Evolutionary conservation across 495 filamentous ascomycete species (phyloP), one percentile per base, ranked within the genome.

Genomic region (Penicillium nucicola): DNA sequence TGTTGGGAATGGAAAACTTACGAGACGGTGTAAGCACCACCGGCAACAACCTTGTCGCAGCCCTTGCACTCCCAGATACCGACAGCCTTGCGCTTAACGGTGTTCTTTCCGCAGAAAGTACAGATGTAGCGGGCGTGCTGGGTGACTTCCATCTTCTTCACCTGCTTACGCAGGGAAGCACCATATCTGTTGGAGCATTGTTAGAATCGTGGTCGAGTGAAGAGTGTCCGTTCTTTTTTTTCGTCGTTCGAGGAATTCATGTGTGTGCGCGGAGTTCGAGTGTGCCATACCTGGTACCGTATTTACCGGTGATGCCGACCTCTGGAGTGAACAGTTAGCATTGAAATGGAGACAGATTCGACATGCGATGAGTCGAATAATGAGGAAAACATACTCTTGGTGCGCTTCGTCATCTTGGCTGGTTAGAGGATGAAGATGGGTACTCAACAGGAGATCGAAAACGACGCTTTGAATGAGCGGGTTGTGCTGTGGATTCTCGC

Each of bases 61-160:
- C 85, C 80, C 77, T 82, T 87, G 85, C 93, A 98, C 73, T 84
- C 80, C 93, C 93, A 97, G 82, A 97, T 97, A 64, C 93, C 95
- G 61, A 95, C 89, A 45, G 90, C 83, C 58, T 89, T 77, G 57
- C 93, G 84, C 83, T 93, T 93, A 61, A 98, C 93, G 53, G 85
- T 87, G 76, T 81, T 85, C 83, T 96, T 96, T 60, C 91, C 92
- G 84, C 92, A 96, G 84, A 95, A 93, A 43, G 90, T 92, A 82
- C 74, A 77, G 65, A 75, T 53, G 82, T 97, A 97, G 71, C 85
- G 82, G 74, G 90, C 89, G 83, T 97, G 92, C 75, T 97, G 92
- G 48, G 87, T 85, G 68, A 96, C 86, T 87, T 98, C 93, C 88
- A 97, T 96, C 86, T 96, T 96, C 89, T 98, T 98, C 70, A 97